phyloP scores from a whole-genome alignment of 345 rosid genomes.

The Xanthoceras sorbifolium region DNA sequence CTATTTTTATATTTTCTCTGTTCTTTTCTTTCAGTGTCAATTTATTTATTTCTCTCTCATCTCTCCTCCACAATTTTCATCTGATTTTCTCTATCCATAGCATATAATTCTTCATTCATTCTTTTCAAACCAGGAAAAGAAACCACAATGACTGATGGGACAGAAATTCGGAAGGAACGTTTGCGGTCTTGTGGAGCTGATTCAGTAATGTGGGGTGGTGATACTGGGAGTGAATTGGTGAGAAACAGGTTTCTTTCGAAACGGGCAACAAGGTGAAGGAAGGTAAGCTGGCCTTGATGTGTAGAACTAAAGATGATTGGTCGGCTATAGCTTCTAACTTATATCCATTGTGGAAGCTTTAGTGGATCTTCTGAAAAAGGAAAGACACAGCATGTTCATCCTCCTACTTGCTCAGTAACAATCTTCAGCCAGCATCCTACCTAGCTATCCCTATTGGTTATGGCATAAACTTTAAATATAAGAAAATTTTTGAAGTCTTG shows the following conservation, averaged over 20 bases:
- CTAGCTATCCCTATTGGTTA: not conserved
- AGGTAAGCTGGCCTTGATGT: not conserved
- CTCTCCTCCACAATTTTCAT: not conserved
- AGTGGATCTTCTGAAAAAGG: not conserved
- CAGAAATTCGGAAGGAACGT: too few species aligned
- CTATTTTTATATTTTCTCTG: too few species aligned
- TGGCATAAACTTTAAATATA: not conserved
- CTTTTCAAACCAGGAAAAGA: not conserved
- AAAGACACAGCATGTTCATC: not conserved
- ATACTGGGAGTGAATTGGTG: too few species aligned
- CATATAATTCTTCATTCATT: not conserved
- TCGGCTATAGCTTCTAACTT: not conserved
- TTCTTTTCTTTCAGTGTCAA: not conserved
- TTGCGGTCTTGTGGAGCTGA: too few species aligned
- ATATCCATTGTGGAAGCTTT: not conserved
- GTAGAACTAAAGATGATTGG: not conserved
- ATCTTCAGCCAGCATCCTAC: not conserved
- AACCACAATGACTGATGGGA: not conserved
- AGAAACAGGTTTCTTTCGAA: too few species aligned
- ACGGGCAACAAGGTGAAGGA: too few species aligned
- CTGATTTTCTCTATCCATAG: not conserved
- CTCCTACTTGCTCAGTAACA: not conserved
- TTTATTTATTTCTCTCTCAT: not conserved
- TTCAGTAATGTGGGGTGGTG: too few species aligned
- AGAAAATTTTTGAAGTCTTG: not conserved